Evolutionary conservation across 2,329 filamentous ascomycete species (phyloP).

Genomic region (Lasiodiplodia theobromae): DNA sequence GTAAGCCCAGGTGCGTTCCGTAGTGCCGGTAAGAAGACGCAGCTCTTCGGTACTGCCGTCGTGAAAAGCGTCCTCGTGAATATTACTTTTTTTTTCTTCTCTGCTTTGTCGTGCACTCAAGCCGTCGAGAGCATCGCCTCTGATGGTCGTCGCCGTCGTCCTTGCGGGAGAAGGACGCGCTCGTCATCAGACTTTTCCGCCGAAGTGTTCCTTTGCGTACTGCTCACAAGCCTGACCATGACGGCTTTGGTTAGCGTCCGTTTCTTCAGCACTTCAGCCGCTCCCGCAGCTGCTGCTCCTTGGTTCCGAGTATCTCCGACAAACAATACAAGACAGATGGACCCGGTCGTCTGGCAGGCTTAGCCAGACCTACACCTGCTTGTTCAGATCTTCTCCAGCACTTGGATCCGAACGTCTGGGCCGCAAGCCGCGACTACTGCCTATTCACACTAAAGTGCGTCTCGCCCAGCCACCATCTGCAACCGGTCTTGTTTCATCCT

Average conservation of each 20-base stretch:
- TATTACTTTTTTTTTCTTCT: slow-evolving; percentile 1
- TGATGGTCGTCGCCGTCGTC: not conserved
- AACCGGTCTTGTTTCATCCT: slow-evolving; percentile 7
- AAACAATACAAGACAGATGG: slow-evolving; percentile 16
- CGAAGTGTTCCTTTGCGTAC: slow-evolving; percentile 95
- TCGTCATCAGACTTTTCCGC: slow-evolving; percentile 47
- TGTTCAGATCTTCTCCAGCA: slow-evolving; percentile 3
- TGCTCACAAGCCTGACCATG: slow-evolving; percentile 76
- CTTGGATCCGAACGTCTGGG: slow-evolving; percentile 5
- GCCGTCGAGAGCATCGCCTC: not conserved
- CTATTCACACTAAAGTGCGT: not conserved
- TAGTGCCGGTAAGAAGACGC: slow-evolving; percentile 3
- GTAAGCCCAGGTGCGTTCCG: slow-evolving; percentile 6
- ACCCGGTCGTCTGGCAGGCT: not conserved
- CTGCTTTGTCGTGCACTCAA: slow-evolving; percentile 9
- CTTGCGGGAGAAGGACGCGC: not conserved
- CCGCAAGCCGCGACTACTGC: not conserved
- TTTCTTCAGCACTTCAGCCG: slow-evolving; percentile 22
- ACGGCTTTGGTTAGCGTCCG: slow-evolving; percentile 25
- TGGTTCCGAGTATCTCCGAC: slow-evolving; percentile 1
- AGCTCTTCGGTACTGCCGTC: slow-evolving; percentile 11
- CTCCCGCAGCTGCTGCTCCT: not conserved
- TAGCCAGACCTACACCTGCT: not conserved
- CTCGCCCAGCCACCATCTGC: slow-evolving; percentile 7
- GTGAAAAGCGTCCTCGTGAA: slow-evolving; percentile 1